phyloP scores from a whole-genome alignment of 2,329 filamentous ascomycete genomes.

The Aspergillus luchuensis region DNA sequence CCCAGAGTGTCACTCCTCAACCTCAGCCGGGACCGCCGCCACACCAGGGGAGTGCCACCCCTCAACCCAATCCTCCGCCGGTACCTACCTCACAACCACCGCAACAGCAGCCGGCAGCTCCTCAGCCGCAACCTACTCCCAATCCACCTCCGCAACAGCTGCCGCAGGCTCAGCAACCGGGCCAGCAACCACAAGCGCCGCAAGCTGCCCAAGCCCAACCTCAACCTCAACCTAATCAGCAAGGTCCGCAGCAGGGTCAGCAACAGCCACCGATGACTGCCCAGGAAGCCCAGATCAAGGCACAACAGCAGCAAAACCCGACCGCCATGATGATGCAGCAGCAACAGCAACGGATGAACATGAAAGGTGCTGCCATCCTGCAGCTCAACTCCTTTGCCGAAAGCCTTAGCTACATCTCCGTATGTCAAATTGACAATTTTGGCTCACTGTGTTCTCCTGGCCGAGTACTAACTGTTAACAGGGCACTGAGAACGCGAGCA shows the following conservation, averaged over 20 bases:
- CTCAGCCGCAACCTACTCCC: conserved; percentile 39
- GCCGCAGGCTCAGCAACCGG: conserved; percentile 40
- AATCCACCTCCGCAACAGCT: conserved; percentile 40
- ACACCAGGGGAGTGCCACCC: conserved; percentile 42
- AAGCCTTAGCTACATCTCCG: conserved; percentile 58
- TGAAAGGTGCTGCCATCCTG: conserved; percentile 52
- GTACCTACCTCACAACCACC: conserved; percentile 39
- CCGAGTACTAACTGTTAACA: conserved; percentile 31
- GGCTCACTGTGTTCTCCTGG: neutral
- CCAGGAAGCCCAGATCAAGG: conserved; percentile 45
- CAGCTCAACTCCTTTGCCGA: conserved; percentile 60
- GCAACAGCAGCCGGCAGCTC: conserved; percentile 37
- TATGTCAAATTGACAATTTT: conserved; percentile 43
- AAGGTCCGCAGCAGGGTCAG: conserved; percentile 38
- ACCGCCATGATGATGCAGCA: conserved; percentile 44
- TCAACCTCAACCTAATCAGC: conserved; percentile 40
- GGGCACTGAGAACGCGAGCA: conserved; percentile 57
- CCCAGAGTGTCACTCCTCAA: conserved; percentile 46
- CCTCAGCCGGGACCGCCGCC: conserved; percentile 46
- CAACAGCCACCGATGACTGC: conserved; percentile 43
- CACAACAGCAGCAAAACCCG: conserved; percentile 37
- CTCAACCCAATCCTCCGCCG: conserved; percentile 37
- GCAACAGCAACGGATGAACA: conserved; percentile 32
- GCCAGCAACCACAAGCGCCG: conserved; percentile 29
- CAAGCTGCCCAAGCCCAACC: conserved; percentile 35